Evolutionary conservation across 23 red algal genomes (phyloP).

Genomic region (Gracilariopsis chorda): DNA sequence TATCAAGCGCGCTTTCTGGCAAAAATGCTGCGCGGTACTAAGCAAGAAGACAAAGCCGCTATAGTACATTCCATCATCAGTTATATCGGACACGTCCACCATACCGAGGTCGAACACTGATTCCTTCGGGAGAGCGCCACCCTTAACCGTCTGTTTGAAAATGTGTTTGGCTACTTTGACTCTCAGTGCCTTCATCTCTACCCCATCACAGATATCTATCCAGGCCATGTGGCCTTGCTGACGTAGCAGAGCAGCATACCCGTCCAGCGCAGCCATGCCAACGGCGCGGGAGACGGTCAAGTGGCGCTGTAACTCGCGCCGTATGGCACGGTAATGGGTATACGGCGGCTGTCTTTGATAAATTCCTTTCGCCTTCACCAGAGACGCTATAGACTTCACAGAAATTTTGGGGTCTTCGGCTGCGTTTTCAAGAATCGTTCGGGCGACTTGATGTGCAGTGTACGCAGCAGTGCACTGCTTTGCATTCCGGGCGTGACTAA

Average conservation of each 20-base stretch:
- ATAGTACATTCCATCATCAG: neutral
- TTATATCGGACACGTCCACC: neutral
- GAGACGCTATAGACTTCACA: neutral
- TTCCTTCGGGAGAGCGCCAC: neutral
- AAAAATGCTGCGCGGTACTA: neutral
- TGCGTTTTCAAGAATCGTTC: neutral
- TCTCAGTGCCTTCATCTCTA: neutral
- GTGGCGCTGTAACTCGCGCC: neutral
- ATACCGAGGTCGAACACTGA: neutral
- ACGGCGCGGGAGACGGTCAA: neutral
- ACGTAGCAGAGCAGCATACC: neutral
- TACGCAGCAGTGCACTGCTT: neutral
- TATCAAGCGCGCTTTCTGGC: neutral
- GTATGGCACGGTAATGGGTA: neutral
- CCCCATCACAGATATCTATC: neutral
- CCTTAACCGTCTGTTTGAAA: neutral
- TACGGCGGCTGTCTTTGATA: neutral
- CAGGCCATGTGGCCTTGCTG: neutral
- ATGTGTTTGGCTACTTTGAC: neutral
- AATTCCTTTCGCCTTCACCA: neutral
- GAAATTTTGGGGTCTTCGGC: neutral
- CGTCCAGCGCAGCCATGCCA: neutral
- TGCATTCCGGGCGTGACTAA: no score
- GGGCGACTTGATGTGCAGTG: neutral
- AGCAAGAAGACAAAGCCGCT: neutral